A percentile compares a stretch with the other conserved stretches of the same genome.
phyloP scores from a whole-genome alignment of 257 asterid species.

The Jaltomata sinuosa region DNA sequence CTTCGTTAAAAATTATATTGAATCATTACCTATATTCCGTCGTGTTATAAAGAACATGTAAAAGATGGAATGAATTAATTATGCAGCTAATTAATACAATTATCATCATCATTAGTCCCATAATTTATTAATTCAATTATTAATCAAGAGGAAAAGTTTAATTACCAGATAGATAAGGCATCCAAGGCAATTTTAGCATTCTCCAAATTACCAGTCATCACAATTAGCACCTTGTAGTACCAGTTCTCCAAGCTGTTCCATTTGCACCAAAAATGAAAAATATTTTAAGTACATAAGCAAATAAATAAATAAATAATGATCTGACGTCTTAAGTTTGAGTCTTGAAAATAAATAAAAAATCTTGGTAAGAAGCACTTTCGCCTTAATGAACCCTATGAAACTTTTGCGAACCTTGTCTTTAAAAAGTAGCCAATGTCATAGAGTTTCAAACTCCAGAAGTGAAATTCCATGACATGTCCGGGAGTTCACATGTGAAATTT shows the following conservation, averaged over 20 bases:
- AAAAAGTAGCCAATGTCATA: background rate
- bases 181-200: constrained; percentile 69
- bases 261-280: background rate
- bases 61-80: background rate
- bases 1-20: too few relatives aligned
- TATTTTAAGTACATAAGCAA: too few relatives aligned
- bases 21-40: too few relatives aligned
- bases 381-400: too few relatives aligned
- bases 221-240: constrained; percentile 58
- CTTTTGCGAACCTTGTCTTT: background rate
- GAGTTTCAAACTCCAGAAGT: background rate
- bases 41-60: background rate
- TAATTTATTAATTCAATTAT: background rate
- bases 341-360: too few relatives aligned
- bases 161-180: constrained; percentile 72
- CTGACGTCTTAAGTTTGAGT: too few relatives aligned
- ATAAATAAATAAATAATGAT: background rate
- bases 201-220: constrained; percentile 70
- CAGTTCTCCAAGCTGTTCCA: constrained; percentile 62
- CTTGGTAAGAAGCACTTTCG: too few relatives aligned
- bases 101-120: background rate
- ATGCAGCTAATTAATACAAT: background rate
- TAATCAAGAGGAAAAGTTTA: background rate
- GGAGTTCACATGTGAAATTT: background rate
- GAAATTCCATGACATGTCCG: background rate